Evolutionary conservation across 2,329 filamentous ascomycete genomes (phyloP).

Genomic region (Eutypella sp.): DNA sequence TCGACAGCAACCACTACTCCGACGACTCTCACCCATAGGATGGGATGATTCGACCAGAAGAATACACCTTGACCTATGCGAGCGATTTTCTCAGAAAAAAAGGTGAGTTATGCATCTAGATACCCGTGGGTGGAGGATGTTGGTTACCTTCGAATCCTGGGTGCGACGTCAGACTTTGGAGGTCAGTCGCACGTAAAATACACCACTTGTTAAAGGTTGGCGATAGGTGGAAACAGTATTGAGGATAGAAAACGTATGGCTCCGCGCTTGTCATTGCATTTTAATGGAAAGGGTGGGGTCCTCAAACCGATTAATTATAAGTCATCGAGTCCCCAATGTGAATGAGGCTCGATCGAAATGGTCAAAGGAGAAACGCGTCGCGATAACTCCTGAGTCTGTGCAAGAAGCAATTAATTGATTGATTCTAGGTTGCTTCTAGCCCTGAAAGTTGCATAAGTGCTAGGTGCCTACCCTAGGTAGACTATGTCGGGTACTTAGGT

Average conservation of each 20-base stretch:
- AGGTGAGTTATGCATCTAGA: background rate
- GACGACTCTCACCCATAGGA: conserved; percentile 68
- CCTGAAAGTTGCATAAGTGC: no score
- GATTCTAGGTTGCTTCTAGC: no score
- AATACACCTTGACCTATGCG: conserved; percentile 48
- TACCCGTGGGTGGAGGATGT: background rate
- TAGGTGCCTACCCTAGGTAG: no score
- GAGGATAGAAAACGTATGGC: conserved; percentile 42
- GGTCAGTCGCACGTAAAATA: conserved; percentile 46
- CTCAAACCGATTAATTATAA: conserved; percentile 8
- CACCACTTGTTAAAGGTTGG: conserved; percentile 58
- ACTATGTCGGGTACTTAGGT: no score
- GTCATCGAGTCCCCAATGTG: background rate
- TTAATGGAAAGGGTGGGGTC: conserved; percentile 14
- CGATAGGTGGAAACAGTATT: conserved; percentile 59
- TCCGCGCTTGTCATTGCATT: conserved; percentile 41
- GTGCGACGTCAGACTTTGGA: conserved; percentile 42
- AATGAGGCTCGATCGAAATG: background rate
- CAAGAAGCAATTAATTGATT: no score
- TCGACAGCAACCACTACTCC: conserved; percentile 64
- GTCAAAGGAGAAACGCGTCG: background rate
- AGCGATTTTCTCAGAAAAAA: background rate
- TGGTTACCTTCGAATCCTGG: conserved; percentile 49
- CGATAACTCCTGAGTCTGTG: no score
- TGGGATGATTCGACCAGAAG: conserved; percentile 69